A percentile compares a stretch with the other conserved stretches of the same genome.
Evolutionary conservation across 805 yeast species (phyloP).

Genomic region (Yamadazyma endophytica): DNA sequence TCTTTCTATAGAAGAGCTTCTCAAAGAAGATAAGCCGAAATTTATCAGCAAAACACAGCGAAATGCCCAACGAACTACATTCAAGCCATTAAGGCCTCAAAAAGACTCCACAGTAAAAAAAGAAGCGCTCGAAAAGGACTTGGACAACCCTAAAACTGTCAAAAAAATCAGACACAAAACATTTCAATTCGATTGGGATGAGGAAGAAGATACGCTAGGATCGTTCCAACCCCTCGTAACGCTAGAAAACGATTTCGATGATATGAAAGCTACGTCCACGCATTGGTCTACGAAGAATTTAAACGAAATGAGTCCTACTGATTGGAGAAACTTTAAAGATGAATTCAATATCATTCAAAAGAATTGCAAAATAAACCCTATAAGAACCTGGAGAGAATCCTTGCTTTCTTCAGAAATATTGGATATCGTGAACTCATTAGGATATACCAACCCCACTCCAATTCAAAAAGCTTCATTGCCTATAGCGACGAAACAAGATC

Average conservation of each 20-base stretch:
- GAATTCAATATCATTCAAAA: slow-evolving; percentile 65
- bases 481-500: slow-evolving; percentile 55
- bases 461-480: slow-evolving; percentile 90
- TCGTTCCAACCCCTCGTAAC: slow-evolving; percentile 37
- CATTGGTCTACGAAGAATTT: slow-evolving; percentile 67
- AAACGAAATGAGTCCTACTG: slow-evolving; percentile 68
- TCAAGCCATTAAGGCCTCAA: too few species aligned
- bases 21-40: slow-evolving; percentile 7
- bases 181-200: slow-evolving; percentile 69
- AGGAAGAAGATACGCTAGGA: slow-evolving; percentile 59
- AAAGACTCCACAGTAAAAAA: neutral
- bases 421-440: slow-evolving; percentile 34
- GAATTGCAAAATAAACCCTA: slow-evolving; percentile 54
- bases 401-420: slow-evolving; percentile 14
- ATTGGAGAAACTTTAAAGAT: slow-evolving; percentile 85
- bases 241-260: slow-evolving; percentile 10
- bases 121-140: neutral
- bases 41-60: slow-evolving; percentile 8
- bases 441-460: slow-evolving; percentile 74
- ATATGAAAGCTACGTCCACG: slow-evolving; percentile 3
- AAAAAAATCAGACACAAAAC: slow-evolving; percentile 20
- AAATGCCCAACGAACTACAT: slow-evolving; percentile 1
- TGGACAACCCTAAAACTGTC: neutral
- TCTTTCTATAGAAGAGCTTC: slow-evolving; percentile 7
- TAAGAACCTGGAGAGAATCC: slow-evolving; percentile 73